These are phyloP conservation scores for Globisporangium echinulatum DNA, from an alignment of 352 stramenopile species.

Conservation along the genomic window DNA sequence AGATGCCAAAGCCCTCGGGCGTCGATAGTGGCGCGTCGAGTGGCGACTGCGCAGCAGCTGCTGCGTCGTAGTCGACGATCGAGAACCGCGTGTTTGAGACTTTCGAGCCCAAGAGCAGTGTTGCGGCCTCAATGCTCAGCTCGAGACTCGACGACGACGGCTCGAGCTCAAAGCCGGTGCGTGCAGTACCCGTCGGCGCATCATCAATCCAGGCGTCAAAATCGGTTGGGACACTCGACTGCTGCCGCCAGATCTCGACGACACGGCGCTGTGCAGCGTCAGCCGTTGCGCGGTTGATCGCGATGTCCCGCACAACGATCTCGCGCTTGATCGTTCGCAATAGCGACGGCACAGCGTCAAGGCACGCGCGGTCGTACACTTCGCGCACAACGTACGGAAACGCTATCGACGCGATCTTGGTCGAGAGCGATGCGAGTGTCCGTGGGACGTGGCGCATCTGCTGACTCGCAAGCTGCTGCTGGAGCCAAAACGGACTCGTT, in stretches of 20 bases:
- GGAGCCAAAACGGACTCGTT: slow-evolving; percentile 33
- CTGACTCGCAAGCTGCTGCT: slow-evolving; percentile 33
- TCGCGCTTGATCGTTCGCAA: slow-evolving; percentile 59
- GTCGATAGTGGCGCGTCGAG: slow-evolving; percentile 26
- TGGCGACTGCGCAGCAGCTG: slow-evolving; percentile 14
- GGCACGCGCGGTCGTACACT: slow-evolving; percentile 46
- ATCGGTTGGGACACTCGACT: slow-evolving; percentile 28
- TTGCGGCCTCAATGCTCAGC: slow-evolving; percentile 53
- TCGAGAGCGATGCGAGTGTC: slow-evolving; percentile 34
- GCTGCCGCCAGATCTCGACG: slow-evolving; percentile 44
- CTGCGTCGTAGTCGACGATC: slow-evolving; percentile 52
- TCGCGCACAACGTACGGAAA: slow-evolving; percentile 61
- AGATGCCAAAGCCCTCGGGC: slow-evolving; percentile 58
- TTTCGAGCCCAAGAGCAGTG: slow-evolving; percentile 37
- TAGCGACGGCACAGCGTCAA: slow-evolving; percentile 55
- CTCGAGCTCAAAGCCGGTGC: slow-evolving; percentile 58
- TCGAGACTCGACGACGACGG: slow-evolving; percentile 28
- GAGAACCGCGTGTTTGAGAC: slow-evolving; percentile 63
- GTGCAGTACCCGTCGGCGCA: slow-evolving; percentile 28
- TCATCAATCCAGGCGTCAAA: slow-evolving; percentile 69
- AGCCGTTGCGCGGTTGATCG: slow-evolving; percentile 23
- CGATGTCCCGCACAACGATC: slow-evolving; percentile 42
- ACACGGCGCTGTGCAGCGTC: slow-evolving; percentile 39
- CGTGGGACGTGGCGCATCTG: slow-evolving; percentile 34
- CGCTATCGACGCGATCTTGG: slow-evolving; percentile 38